These are phyloP conservation scores for Xylariaceae sp. DNA, from an alignment of 2,329 filamentous ascomycete species.

Conservation along the genomic window DNA sequence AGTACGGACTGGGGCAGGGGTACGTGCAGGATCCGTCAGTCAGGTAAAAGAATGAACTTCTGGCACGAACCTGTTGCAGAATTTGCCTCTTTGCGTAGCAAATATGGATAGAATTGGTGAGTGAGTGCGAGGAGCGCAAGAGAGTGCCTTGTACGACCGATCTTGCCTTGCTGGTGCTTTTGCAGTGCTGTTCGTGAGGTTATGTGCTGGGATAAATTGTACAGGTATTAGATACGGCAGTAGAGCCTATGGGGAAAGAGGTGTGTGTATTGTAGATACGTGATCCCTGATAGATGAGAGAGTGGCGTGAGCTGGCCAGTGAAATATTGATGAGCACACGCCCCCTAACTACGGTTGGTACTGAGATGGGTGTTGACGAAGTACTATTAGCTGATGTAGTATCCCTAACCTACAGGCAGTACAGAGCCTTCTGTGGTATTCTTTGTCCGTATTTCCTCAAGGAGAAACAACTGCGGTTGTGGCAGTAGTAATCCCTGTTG, in stretches of 20 bases:
- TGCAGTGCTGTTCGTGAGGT: conserved; percentile 11
- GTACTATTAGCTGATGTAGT: conserved; percentile 29
- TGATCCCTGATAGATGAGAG: conserved; percentile 5
- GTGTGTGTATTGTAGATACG: conserved; percentile 17
- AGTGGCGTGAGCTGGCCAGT: conserved; percentile 17
- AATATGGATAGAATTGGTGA: conserved; percentile 11
- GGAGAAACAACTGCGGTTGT: conserved; percentile 14
- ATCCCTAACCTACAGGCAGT: conserved; percentile 29
- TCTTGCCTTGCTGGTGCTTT: conserved; percentile 8
- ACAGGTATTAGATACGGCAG: conserved; percentile 15
- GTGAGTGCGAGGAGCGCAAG: conserved; percentile 1
- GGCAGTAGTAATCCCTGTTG: background rate
- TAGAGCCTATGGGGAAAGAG: conserved; percentile 13
- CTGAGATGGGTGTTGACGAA: conserved; percentile 24
- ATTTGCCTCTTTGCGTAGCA: conserved; percentile 10
- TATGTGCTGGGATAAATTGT: conserved; percentile 8
- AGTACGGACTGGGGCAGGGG: conserved; percentile 24
- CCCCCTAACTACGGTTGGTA: conserved; percentile 26
- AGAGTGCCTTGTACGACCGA: conserved; percentile 13
- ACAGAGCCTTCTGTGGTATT: conserved; percentile 31
- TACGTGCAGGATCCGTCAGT: conserved; percentile 38
- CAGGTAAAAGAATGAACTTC: conserved; percentile 36
- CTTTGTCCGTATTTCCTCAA: conserved; percentile 32
- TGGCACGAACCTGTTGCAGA: conserved; percentile 38
- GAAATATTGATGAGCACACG: conserved; percentile 36